Evolutionary conservation across 1,284 basidiomycete genomes (phyloP).

Genomic region (Amylostereum areolatum): DNA sequence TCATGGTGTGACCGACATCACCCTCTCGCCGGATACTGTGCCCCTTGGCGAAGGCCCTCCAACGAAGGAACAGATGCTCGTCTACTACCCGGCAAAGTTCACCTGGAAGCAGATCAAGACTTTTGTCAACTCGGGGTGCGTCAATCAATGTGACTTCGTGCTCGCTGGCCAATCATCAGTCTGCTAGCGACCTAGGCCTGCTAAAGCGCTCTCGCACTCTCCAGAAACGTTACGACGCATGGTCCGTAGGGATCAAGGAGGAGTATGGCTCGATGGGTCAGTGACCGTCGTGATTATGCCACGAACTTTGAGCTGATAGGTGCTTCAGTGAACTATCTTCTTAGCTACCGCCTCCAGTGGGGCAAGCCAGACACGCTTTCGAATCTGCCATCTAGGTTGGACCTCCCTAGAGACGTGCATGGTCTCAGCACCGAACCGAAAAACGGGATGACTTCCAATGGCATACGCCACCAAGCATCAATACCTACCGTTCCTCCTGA

Average conservation of each 20-base stretch:
- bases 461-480: no score
- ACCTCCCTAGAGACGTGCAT: conserved; percentile 20
- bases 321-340: conserved; percentile 55
- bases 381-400: conserved; percentile 25
- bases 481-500: conserved; percentile 18
- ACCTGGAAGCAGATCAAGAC: conserved; percentile 71
- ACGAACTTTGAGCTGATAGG: conserved; percentile 1
- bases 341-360: conserved; percentile 65
- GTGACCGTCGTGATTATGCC: conserved; percentile 14
- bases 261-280: conserved; percentile 64
- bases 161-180: not conserved
- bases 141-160: conserved; percentile 3
- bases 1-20: no score
- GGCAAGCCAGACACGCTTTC: conserved; percentile 60
- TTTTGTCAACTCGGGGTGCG: conserved; percentile 70
- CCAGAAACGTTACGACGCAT: conserved; percentile 60
- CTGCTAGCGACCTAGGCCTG: conserved; percentile 64
- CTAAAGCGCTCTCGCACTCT: conserved; percentile 67
- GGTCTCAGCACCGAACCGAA: no score
- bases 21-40: conserved; percentile 16
- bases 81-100: conserved; percentile 66
- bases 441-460: no score
- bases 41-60: conserved; percentile 55
- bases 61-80: conserved; percentile 57
- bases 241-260: conserved; percentile 46